These are phyloP conservation scores for Colletotrichum sp. DNA, from an alignment of 2,329 filamentous ascomycete genomes.

Conservation along the genomic window DNA sequence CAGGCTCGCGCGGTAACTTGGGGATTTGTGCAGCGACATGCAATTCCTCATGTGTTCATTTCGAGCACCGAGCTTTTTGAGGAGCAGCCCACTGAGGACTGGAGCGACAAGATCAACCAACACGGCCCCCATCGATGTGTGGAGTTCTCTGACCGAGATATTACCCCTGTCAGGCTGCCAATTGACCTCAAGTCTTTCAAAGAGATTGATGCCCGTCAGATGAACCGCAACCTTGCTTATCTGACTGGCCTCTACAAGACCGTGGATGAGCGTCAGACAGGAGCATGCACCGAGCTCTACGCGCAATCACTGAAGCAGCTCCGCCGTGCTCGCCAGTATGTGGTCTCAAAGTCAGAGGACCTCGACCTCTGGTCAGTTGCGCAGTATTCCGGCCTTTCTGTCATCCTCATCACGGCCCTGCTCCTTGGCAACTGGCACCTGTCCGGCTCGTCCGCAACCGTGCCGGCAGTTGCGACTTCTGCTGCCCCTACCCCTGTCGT, in stretches of 20 bases:
- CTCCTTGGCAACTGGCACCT: constrained; percentile 3
- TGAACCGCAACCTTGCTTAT: constrained; percentile 58
- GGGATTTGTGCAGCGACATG: constrained; percentile 52
- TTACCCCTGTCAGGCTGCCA: constrained; percentile 45
- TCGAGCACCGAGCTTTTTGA: constrained; percentile 46
- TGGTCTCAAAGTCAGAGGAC: background rate
- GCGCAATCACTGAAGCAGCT: background rate
- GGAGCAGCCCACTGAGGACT: constrained; percentile 35
- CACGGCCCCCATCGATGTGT: constrained; percentile 53
- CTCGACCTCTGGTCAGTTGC: background rate
- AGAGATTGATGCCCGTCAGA: constrained; percentile 56
- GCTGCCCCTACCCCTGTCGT: background rate
- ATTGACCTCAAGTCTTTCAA: constrained; percentile 54
- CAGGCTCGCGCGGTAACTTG: constrained; percentile 46
- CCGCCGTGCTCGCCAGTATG: background rate
- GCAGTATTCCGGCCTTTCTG: background rate
- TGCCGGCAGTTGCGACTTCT: background rate
- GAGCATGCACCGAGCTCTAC: background rate
- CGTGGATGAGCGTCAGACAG: constrained; percentile 3
- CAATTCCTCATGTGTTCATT: constrained; percentile 53
- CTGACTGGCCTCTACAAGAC: constrained; percentile 43
- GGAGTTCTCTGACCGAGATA: constrained; percentile 39
- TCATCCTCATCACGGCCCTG: background rate
- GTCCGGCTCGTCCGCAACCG: background rate
- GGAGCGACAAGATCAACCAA: constrained; percentile 41